These are phyloP conservation scores for Rhizopus arrhizus DNA, from an alignment of 371 early-diverging fungal species.

Conservation along the genomic window DNA sequence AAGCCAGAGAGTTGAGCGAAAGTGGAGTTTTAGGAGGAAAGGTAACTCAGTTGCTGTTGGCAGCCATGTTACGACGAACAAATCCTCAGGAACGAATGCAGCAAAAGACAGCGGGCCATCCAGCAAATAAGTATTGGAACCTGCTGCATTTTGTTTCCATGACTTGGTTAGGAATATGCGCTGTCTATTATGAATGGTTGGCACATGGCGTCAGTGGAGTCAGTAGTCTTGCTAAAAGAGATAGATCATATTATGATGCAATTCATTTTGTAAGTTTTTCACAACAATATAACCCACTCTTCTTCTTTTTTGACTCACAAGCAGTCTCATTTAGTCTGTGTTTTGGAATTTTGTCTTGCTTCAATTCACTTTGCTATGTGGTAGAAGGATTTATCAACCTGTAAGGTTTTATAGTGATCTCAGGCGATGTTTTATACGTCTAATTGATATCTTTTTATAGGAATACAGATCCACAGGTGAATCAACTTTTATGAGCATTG, in stretches of 20 bases:
- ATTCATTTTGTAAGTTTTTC: constrained; percentile 32
- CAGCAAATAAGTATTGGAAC: constrained; percentile 52
- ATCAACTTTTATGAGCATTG: constrained; percentile 11
- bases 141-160: constrained; percentile 56
- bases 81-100: constrained; percentile 1
- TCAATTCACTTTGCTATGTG: constrained; percentile 55
- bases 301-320: neutral
- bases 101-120: constrained; percentile 7
- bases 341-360: constrained; percentile 67
- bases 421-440: neutral
- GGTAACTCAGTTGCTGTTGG: constrained; percentile 14
- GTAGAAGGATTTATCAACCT: constrained; percentile 52
- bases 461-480: constrained; percentile 16
- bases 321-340: constrained; percentile 40
- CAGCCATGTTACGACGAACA: constrained; percentile 17
- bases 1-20: constrained; percentile 13
- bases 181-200: constrained; percentile 50
- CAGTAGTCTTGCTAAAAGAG: constrained; percentile 28
- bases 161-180: constrained; percentile 48
- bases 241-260: constrained; percentile 1
- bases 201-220: constrained; percentile 38
- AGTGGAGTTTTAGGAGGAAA: constrained; percentile 15
- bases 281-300: neutral
- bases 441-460: neutral
- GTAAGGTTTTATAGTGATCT: constrained; percentile 28